Percentiles rank a stretch among this genome's conserved stretches.
These are phyloP conservation scores for Trapa incisa DNA, from an alignment of 345 rosid species.

Conservation along the genomic window DNA sequence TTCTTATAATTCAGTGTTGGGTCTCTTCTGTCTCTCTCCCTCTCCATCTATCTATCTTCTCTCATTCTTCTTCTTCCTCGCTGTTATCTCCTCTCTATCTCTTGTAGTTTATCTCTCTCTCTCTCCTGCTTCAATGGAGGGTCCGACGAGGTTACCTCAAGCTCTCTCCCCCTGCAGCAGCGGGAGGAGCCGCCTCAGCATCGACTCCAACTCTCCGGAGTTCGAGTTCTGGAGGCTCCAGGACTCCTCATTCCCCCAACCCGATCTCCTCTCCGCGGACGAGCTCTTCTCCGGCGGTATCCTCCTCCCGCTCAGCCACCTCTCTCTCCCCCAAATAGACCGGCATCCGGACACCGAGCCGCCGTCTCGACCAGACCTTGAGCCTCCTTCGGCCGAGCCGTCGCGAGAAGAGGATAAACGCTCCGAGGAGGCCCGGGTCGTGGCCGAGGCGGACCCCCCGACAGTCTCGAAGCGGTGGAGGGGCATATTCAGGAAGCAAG, in stretches of 20 bases:
- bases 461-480: conserved; percentile 60
- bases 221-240: conserved; percentile 65
- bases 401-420: not conserved
- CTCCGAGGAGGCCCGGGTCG: conserved; percentile 8
- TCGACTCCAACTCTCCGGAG: conserved; percentile 37
- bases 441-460: conserved; percentile 7
- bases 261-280: conserved; percentile 59
- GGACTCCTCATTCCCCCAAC: conserved; percentile 31
- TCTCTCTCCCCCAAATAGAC: conserved; percentile 8
- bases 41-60: not conserved
- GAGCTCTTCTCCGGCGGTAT: conserved; percentile 63
- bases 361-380: not conserved
- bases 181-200: conserved; percentile 8
- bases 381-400: not conserved
- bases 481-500: conserved; percentile 41
- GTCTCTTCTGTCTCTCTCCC: not conserved
- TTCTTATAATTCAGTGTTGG: too few species aligned
- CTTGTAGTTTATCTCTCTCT: not conserved
- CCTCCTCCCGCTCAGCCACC: conserved; percentile 46
- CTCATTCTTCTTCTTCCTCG: not conserved
- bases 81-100: not conserved
- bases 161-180: conserved; percentile 15
- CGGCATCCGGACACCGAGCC: conserved; percentile 2
- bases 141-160: conserved; percentile 3
- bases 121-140: conserved; percentile 6